Conservation (phyloP, 805 yeast species). For the Saturnispora kantuleensis region DNA sequence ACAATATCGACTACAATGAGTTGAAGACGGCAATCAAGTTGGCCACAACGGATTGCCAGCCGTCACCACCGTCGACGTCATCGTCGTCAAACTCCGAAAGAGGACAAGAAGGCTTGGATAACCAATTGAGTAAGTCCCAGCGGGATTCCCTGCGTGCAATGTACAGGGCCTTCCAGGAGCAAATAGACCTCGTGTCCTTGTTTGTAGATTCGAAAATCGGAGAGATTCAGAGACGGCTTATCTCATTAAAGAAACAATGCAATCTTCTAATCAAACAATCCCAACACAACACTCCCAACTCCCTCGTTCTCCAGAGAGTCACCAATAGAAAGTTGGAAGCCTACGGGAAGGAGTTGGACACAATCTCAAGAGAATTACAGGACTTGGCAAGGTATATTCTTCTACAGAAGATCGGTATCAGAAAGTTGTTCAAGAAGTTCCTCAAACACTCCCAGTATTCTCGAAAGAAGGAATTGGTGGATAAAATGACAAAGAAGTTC, state of each 20-base stretch:
- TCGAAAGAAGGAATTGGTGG: constrained; percentile 25
- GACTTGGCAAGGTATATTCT: constrained; percentile 60
- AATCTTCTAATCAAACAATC: constrained; percentile 18
- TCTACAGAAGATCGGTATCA: constrained; percentile 63
- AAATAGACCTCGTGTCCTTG: constrained; percentile 49
- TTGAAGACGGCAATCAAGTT: constrained; percentile 55
- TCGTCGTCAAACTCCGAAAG: constrained; percentile 13
- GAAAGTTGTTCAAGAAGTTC: constrained; percentile 67
- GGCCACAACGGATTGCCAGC: constrained; percentile 33
- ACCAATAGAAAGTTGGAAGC: constrained; percentile 17
- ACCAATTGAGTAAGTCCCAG: constrained; percentile 14
- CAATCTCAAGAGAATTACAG: constrained; percentile 43
- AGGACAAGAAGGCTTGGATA: not conserved
- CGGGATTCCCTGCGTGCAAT: constrained; percentile 26
- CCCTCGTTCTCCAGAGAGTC: constrained; percentile 15
- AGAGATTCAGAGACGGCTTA: constrained; percentile 47
- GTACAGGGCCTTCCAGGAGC: constrained; percentile 38
- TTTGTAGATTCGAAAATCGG: constrained; percentile 61
- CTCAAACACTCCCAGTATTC: constrained; percentile 33
- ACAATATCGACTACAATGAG: constrained; percentile 76
- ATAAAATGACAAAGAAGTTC: constrained; percentile 23
- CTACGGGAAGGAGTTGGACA: constrained; percentile 30
- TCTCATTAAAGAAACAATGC: constrained; percentile 20
- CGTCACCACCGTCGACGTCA: constrained; percentile 7
- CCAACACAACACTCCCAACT: constrained; percentile 6